Evolutionary conservation across 176 grass and related monocot genomes (phyloP).

Genomic region (Musa itinerans): DNA sequence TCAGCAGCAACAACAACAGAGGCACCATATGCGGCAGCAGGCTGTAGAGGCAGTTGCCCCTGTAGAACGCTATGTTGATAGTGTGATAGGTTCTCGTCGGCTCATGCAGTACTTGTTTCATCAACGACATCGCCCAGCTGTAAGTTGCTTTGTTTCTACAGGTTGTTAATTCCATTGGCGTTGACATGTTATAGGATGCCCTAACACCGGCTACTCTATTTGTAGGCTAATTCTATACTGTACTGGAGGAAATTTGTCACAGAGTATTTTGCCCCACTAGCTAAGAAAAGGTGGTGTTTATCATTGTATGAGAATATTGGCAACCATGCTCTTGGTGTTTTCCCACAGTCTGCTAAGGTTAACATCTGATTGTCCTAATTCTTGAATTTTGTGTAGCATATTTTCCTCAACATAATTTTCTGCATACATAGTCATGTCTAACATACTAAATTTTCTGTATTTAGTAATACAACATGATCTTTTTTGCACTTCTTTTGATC

Average conservation of each 20-base stretch:
- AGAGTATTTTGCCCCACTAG: constrained; percentile 76
- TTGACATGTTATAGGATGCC: background rate
- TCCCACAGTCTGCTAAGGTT: constrained; percentile 60
- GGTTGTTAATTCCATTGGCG: too few relatives aligned
- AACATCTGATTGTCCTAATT: constrained; percentile 1
- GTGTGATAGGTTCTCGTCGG: constrained; percentile 64
- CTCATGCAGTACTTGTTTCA: constrained; percentile 86
- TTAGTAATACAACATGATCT: background rate
- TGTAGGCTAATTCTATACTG: constrained; percentile 76
- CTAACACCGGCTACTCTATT: background rate
- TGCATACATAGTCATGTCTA: too few relatives aligned
- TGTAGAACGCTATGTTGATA: constrained; percentile 48
- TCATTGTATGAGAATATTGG: constrained; percentile 83
- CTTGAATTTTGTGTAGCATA: constrained; percentile 6
- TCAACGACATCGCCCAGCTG: constrained; percentile 61
- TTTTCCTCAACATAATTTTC: background rate
- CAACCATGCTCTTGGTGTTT: constrained; percentile 48
- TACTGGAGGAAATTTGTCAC: constrained; percentile 93
- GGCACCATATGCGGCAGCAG: constrained; percentile 43
- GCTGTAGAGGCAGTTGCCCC: constrained; percentile 35
- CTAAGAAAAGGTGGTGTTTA: constrained; percentile 94
- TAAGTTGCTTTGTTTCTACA: constrained; percentile 21
- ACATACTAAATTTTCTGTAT: background rate
- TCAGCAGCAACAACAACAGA: constrained; percentile 47
- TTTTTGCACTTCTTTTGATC: background rate